These are phyloP conservation scores for Euphrasia confusa DNA, from an alignment of 257 asterid species.

Conservation along the genomic window DNA sequence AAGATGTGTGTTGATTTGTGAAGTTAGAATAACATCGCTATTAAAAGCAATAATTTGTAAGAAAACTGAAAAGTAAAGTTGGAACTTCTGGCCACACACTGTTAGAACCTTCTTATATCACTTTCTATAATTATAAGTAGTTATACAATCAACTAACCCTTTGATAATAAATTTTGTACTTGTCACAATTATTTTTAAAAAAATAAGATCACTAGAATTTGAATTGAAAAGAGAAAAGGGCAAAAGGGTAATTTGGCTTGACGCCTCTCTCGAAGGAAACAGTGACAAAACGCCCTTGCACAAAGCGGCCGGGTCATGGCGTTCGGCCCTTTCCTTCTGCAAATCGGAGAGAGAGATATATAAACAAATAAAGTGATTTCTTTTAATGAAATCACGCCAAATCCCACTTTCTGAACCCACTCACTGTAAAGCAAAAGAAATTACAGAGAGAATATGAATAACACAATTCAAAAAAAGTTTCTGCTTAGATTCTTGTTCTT, in stretches of 20 bases:
- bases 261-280: not conserved
- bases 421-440: constrained; percentile 35
- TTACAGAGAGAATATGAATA: constrained; percentile 23
- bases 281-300: constrained; percentile 24
- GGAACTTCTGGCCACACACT: too few species aligned
- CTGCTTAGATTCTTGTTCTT: constrained; percentile 37
- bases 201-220: not conserved
- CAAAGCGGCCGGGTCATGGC: constrained; percentile 36
- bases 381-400: constrained; percentile 45
- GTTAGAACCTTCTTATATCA: too few species aligned
- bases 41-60: too few species aligned
- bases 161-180: not conserved
- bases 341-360: constrained; percentile 20
- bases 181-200: not conserved
- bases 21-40: too few species aligned
- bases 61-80: too few species aligned
- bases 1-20: too few species aligned
- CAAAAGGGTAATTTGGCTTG: constrained; percentile 12
- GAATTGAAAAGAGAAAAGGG: constrained; percentile 16
- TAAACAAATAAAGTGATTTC: constrained; percentile 28
- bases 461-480: constrained; percentile 29
- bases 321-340: constrained; percentile 30
- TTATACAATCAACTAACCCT: too few species aligned
- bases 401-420: constrained; percentile 30
- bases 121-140: too few species aligned